A percentile compares a stretch with the other conserved stretches of the same genome.
Conservation (phyloP, 305 asterid genomes). For the Rubia balearica region DNA sequence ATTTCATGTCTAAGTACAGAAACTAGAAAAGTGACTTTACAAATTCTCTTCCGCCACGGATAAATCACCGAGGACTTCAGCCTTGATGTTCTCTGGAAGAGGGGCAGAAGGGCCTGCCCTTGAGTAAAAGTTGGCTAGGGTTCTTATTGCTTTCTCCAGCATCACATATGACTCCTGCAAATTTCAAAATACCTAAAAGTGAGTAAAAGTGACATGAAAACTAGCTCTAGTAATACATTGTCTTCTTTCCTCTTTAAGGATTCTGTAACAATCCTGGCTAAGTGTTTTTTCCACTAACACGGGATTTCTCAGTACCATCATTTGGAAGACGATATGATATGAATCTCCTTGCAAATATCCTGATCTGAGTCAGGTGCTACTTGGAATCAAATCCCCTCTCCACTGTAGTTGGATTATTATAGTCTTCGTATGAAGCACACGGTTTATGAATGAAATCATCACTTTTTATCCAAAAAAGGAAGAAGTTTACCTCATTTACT, state of each 20-base stretch:
- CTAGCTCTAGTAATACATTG: neutral
- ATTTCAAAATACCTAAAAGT: neutral
- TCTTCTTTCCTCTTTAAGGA: neutral
- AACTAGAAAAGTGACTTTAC: conserved; percentile 20
- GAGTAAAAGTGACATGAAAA: neutral
- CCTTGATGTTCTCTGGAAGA: conserved; percentile 57
- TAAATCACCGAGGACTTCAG: conserved; percentile 56
- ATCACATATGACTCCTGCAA: conserved; percentile 76
- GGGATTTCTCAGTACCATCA: too few species aligned
- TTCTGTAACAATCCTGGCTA: neutral
- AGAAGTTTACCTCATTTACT: conserved; percentile 47
- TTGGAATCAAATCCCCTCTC: too few species aligned
- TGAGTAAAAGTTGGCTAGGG: conserved; percentile 75
- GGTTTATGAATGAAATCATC: too few species aligned
- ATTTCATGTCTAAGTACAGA: neutral
- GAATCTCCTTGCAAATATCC: too few species aligned
- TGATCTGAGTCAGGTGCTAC: too few species aligned
- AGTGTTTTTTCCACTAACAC: neutral
- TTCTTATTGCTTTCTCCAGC: conserved; percentile 77
- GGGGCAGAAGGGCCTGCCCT: conserved; percentile 84
- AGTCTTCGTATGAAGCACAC: too few species aligned
- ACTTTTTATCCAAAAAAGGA: neutral
- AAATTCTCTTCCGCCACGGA: conserved; percentile 50
- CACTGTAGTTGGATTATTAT: too few species aligned
- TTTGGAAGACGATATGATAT: too few species aligned